Conservation (phyloP, 164 flowering plant species). For the Magnolia sinica region DNA sequence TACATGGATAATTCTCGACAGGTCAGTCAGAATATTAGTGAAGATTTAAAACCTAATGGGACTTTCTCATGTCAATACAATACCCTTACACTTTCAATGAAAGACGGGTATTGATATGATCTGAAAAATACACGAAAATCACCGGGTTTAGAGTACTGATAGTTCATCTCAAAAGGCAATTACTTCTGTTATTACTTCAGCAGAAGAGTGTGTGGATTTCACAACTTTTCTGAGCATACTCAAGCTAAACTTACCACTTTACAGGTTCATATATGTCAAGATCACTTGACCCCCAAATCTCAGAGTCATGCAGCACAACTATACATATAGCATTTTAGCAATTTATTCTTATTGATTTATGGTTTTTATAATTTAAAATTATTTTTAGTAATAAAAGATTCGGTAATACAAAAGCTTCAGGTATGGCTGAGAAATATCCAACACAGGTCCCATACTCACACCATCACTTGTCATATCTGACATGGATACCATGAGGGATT, state of each 20-base stretch:
- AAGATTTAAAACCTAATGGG: neutral
- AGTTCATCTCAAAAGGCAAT: neutral
- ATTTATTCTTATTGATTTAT: neutral
- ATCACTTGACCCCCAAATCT: neutral
- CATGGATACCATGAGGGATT: neutral
- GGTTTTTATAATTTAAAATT: neutral
- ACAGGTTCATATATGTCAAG: too few species aligned
- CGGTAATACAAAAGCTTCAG: neutral
- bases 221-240: neutral
- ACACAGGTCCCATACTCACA: neutral
- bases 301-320: neutral
- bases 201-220: neutral
- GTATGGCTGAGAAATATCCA: neutral
- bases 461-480: neutral
- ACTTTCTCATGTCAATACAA: neutral
- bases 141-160: neutral
- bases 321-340: neutral
- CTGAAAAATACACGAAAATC: neutral
- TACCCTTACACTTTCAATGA: neutral
- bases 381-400: too few species aligned
- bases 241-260: neutral
- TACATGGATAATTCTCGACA: conserved; percentile 69
- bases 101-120: neutral
- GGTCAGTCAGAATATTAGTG: conserved; percentile 28
- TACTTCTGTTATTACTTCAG: neutral